Evolutionary conservation across 257 asterid species (phyloP).

Genomic region (Solanum etuberosum): DNA sequence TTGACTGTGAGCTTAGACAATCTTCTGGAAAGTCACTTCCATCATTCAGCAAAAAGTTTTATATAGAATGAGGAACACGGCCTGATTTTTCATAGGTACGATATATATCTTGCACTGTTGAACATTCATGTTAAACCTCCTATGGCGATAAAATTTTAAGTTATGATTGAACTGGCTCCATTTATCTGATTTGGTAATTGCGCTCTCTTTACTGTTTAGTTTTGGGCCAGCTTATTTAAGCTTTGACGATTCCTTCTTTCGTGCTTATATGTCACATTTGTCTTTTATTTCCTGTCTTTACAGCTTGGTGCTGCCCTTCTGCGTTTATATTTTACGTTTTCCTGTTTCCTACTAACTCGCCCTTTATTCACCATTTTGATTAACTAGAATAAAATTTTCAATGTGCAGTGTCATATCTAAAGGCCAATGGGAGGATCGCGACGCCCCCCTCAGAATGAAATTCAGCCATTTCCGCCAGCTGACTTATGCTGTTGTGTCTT

Average conservation of each 20-base stretch:
- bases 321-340: neutral
- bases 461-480: neutral
- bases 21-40: constrained; percentile 41
- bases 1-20: constrained; percentile 44
- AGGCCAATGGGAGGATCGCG: neutral
- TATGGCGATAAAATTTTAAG: neutral
- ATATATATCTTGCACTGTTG: neutral
- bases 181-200: neutral
- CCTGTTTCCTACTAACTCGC: neutral
- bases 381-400: neutral
- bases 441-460: neutral
- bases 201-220: neutral
- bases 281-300: neutral
- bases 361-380: neutral
- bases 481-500: neutral
- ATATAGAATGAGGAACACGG: constrained; percentile 49
- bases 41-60: constrained; percentile 39
- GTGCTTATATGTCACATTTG: neutral
- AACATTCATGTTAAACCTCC: neutral
- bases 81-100: neutral
- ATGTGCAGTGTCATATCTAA: neutral
- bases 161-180: neutral
- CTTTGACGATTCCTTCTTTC: neutral
- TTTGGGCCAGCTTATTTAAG: neutral
- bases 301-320: neutral